A percentile compares a stretch with the other conserved stretches of the same genome.
These are phyloP conservation scores for Sordaria brevicollis DNA, from an alignment of 495 filamentous ascomycete species.

Conservation along the genomic window DNA sequence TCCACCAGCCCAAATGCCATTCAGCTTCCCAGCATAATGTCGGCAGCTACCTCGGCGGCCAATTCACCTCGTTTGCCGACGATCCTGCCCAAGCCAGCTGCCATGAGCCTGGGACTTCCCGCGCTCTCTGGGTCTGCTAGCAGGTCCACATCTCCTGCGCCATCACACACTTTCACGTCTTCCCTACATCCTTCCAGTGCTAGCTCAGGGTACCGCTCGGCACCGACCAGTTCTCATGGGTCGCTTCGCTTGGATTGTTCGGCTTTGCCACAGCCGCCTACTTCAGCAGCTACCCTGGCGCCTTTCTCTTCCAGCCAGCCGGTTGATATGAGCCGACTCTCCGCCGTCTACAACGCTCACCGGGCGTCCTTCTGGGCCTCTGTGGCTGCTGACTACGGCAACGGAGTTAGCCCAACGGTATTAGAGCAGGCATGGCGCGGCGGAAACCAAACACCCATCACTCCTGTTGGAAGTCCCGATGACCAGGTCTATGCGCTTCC, in stretches of 20 bases:
- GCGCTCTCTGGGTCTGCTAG: conserved; percentile 6
- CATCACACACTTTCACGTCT: conserved; percentile 24
- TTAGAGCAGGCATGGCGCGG: conserved; percentile 62
- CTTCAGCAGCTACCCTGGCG: conserved; percentile 14
- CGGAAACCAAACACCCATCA: conserved; percentile 34
- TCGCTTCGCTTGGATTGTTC: conserved; percentile 44
- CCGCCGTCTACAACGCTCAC: conserved; percentile 57
- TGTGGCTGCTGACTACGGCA: conserved; percentile 60
- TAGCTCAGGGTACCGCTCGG: conserved; percentile 16
- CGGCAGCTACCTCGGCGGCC: conserved; percentile 17
- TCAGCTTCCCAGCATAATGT: conserved; percentile 38
- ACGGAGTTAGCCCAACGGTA: conserved; percentile 47
- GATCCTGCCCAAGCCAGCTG: conserved; percentile 51
- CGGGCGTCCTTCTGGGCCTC: conserved; percentile 61
- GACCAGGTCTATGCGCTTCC: conserved; percentile 23
- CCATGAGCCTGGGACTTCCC: conserved; percentile 33
- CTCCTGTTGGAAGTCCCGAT: conserved; percentile 35
- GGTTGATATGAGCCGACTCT: conserved; percentile 58
- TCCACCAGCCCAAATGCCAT: conserved; percentile 26
- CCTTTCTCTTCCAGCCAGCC: conserved; percentile 20
- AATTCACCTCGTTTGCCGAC: conserved; percentile 39
- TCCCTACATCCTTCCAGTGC: conserved; percentile 22
- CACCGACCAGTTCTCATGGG: conserved; percentile 17
- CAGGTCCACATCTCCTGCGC: conserved; percentile 19
- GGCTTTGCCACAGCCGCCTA: conserved; percentile 25